phyloP scores from a whole-genome alignment of 2,329 filamentous ascomycete genomes.

The Trichoderma hamatum region DNA sequence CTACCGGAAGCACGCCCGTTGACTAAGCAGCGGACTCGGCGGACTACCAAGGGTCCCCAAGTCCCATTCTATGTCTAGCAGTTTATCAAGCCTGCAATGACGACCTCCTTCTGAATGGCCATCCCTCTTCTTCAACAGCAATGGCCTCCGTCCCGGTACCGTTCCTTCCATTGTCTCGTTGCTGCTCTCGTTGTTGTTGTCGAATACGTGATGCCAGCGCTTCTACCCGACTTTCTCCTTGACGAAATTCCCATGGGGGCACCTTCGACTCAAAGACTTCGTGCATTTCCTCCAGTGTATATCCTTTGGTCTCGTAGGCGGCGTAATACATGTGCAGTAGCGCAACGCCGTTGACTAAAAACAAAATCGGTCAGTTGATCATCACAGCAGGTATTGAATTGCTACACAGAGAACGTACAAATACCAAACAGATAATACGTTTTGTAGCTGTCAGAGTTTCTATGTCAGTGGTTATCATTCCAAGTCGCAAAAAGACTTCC shows the following conservation, averaged over 20 bases:
- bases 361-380: slow-evolving; percentile 10
- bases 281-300: slow-evolving; percentile 71
- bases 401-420: slow-evolving; percentile 40
- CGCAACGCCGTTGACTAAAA: slow-evolving; percentile 53
- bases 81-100: background rate
- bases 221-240: slow-evolving; percentile 50
- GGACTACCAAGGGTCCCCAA: background rate
- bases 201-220: slow-evolving; percentile 53
- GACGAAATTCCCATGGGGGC: slow-evolving; percentile 59
- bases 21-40: background rate
- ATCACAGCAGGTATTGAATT: background rate
- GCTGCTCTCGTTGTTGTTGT: slow-evolving; percentile 44
- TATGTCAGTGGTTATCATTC: background rate
- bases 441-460: slow-evolving; percentile 45
- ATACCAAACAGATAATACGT: slow-evolving; percentile 77
- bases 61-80: background rate
- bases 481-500: slow-evolving; percentile 5
- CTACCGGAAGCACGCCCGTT: background rate
- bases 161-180: slow-evolving; percentile 42
- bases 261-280: slow-evolving; percentile 64
- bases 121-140: background rate
- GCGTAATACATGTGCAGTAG: slow-evolving; percentile 72
- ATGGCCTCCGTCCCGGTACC: background rate
- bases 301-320: slow-evolving; percentile 75
- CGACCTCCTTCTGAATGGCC: background rate